Base-by-base conservation (phyloP, 2,329 filamentous ascomycete genomes). In the Xylariaceae sp. region DNA sequence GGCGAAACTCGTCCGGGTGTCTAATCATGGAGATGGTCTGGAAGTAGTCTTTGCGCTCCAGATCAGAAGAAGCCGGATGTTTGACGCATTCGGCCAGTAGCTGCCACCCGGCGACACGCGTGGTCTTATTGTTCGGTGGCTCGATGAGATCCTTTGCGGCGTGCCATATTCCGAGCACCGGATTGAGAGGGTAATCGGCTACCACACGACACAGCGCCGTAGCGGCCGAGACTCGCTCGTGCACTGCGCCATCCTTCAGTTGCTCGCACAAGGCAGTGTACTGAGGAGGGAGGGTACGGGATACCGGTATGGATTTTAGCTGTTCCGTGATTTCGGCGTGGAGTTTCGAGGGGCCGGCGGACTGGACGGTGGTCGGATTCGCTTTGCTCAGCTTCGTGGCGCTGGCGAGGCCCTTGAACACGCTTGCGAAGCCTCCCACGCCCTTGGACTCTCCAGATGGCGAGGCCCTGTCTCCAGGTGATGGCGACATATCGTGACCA, bases 11-110 rank as follows among this genome's bases (percentile, higher is more conserved):
- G 26, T 82, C 76, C 1, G 72, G 66, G 44, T 73, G 69, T 18
- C 71, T 71, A 8, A 69, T 63, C 5, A 69, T 68, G 9, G 76
- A 73, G 23, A 85, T 64, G 0, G 78, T 77, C 47, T 74, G 68
- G 51, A 83, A 85, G 52, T 78, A 83, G 47, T 80, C 76, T 47
- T 73, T 71, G 33, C 81, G 73, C 58, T 85, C 81, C 19, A 83
- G 68, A 48, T 81, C 77, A n/a, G 78, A 81, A 5, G 78, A 76
- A 5, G 73, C 69, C 4, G 69, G 61, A 54, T 83, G 74, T 51
- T 78, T 76, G 40, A 77, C 78, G 52, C 80, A 85, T 52, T 81
- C 78, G 17, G 72, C 75, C 30, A 85, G 61, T 9, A 85, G 69
- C 48, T 77, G 74, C 72, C 80, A 84, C 13, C 78, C 81, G n/a